Conservation (phyloP, 2,329 filamentous ascomycete species). For the Diatrype stigma region DNA sequence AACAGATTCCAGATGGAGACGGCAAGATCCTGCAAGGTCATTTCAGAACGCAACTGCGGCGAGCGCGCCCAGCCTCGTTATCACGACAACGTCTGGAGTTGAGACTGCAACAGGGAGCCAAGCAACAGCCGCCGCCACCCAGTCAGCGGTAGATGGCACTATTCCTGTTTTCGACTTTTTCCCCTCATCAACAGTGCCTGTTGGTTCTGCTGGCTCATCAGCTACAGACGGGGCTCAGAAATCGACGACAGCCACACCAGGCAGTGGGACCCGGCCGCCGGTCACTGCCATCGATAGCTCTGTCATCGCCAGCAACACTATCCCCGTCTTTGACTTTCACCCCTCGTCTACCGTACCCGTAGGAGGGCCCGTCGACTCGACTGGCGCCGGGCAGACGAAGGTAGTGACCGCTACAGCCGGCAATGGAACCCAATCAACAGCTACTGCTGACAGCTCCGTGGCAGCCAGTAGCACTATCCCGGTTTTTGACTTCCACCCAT, state of each 20-base stretch:
- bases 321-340: background rate
- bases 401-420: no score
- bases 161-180: constrained; percentile 4
- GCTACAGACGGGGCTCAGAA: background rate
- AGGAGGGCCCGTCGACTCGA: background rate
- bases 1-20: constrained; percentile 19
- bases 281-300: background rate
- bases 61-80: background rate
- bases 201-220: background rate
- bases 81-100: background rate
- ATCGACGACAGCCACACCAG: background rate
- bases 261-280: no score
- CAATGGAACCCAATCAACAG: background rate
- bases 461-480: background rate
- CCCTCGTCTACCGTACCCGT: background rate
- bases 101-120: no score
- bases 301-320: background rate
- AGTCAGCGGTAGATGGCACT: background rate
- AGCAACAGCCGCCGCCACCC: background rate
- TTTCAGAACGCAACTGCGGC: constrained; percentile 18
- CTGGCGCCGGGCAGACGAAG: background rate
- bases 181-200: constrained; percentile 2
- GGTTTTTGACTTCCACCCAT: background rate
- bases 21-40: constrained; percentile 14
- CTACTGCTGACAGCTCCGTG: background rate